These are phyloP conservation scores for Incumbomyces lentus DNA, from an alignment of 2,329 filamentous ascomycete genomes.

Conservation along the genomic window DNA sequence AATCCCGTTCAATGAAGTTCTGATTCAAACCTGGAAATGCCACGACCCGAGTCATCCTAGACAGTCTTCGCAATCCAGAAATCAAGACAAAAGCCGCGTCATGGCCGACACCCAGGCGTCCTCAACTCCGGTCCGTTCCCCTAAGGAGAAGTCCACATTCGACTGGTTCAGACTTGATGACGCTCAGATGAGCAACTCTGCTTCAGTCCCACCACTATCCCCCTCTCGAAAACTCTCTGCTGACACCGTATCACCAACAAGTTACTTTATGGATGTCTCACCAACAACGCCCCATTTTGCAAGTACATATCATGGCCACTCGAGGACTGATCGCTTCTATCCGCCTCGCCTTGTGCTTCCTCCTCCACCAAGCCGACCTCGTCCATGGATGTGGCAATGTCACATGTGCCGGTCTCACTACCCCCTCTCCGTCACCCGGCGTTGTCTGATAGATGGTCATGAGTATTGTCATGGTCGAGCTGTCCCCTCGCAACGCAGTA, in stretches of 20 bases:
- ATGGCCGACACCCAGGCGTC: background rate
- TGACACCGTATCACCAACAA: background rate
- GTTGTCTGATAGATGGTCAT: slow-evolving; percentile 46
- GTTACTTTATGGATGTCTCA: background rate
- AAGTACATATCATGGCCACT: background rate
- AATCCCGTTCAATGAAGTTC: too few relatives aligned
- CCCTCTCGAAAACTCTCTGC: background rate
- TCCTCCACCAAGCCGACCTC: slow-evolving; percentile 12
- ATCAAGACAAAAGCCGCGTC: slow-evolving; percentile 1
- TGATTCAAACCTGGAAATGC: too few relatives aligned
- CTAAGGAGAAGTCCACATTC: slow-evolving; percentile 4
- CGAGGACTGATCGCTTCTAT: background rate
- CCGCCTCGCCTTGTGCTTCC: slow-evolving; percentile 1
- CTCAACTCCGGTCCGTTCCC: background rate
- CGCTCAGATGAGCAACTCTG: background rate
- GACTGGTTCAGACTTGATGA: slow-evolving; percentile 6
- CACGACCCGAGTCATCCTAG: background rate
- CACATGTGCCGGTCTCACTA: slow-evolving; percentile 41
- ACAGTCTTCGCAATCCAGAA: background rate
- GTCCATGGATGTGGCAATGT: slow-evolving; percentile 43
- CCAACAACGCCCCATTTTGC: background rate
- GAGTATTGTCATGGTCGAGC: slow-evolving; percentile 40
- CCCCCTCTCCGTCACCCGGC: slow-evolving; percentile 38
- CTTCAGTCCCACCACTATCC: background rate
- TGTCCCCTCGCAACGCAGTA: slow-evolving; percentile 11